Conservation (phyloP, 176 grass and related monocot genomes). For the Carex myosuroides region DNA sequence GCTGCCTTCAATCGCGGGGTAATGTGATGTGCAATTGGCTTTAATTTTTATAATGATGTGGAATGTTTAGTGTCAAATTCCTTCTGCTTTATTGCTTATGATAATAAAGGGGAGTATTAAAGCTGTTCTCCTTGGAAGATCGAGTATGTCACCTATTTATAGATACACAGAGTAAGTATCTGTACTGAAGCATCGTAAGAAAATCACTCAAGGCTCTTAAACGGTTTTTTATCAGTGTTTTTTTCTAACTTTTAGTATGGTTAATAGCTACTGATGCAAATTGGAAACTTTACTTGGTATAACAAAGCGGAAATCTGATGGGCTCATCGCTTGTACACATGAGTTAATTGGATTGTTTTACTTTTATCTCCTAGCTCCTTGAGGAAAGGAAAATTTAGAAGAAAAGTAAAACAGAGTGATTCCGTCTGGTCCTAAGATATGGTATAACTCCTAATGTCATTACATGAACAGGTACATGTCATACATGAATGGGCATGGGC, state of each 20-base stretch:
- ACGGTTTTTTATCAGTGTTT: neutral
- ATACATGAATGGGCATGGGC: conserved; percentile 99
- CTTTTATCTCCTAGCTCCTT: neutral
- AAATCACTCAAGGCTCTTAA: neutral
- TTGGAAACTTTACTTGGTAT: neutral
- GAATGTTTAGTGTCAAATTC: neutral
- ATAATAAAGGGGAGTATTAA: neutral
- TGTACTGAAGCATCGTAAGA: neutral
- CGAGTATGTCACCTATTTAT: neutral
- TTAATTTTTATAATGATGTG: neutral
- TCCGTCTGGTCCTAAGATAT: neutral
- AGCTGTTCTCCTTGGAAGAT: neutral
- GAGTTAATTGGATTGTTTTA: neutral
- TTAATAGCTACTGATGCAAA: neutral
- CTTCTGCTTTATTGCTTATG: neutral
- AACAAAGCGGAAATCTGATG: neutral
- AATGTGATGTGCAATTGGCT: conserved; percentile 3
- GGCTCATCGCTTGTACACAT: neutral
- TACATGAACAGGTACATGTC: conserved; percentile 73
- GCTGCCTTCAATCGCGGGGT: conserved; percentile 95
- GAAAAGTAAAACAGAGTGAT: neutral
- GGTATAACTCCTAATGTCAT: conserved; percentile 29
- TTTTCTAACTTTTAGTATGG: neutral
- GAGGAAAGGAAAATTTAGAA: neutral
- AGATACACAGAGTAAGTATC: neutral